Evolutionary conservation across 345 rosid genomes (phyloP).

Genomic region (Boechera stricta): DNA sequence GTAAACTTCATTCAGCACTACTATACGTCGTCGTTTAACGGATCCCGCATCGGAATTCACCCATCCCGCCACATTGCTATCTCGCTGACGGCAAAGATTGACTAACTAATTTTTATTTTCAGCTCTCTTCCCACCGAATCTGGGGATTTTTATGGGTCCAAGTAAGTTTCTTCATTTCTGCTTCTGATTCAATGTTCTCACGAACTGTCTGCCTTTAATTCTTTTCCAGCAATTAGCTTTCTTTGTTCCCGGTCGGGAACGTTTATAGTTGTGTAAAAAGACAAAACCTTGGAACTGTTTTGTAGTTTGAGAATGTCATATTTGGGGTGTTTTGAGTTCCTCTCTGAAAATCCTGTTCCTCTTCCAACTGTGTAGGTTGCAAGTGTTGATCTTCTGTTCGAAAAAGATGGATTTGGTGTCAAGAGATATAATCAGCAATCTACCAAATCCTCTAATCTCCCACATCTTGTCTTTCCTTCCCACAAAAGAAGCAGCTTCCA

Average conservation of each 20-base stretch:
- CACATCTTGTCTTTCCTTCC: constrained; percentile 34
- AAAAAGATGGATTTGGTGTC: constrained; percentile 4
- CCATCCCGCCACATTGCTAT: constrained; percentile 21
- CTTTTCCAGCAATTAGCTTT: not conserved
- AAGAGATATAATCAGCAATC: constrained; percentile 21
- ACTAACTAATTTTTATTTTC: constrained; percentile 29
- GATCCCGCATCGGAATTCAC: constrained; percentile 3
- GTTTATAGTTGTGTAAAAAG: constrained; percentile 5
- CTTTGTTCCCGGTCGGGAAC: not conserved
- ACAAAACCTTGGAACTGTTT: constrained; percentile 22
- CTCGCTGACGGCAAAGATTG: not conserved
- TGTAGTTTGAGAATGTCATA: constrained; percentile 1
- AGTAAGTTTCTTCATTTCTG: constrained; percentile 22
- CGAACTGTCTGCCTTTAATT: not conserved
- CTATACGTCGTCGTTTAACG: not conserved
- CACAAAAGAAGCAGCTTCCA: constrained; percentile 31
- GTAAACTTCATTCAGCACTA: not conserved
- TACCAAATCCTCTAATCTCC: constrained; percentile 18
- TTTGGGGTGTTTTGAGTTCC: not conserved
- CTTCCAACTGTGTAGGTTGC: not conserved
- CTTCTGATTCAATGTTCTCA: not conserved
- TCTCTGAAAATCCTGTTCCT: not conserved
- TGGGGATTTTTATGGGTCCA: not conserved
- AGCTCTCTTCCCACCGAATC: not conserved
- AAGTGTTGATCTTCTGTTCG: not conserved